Evolutionary conservation across 345 rosid species (phyloP).

Genomic region (Stellera chamaejasme): DNA sequence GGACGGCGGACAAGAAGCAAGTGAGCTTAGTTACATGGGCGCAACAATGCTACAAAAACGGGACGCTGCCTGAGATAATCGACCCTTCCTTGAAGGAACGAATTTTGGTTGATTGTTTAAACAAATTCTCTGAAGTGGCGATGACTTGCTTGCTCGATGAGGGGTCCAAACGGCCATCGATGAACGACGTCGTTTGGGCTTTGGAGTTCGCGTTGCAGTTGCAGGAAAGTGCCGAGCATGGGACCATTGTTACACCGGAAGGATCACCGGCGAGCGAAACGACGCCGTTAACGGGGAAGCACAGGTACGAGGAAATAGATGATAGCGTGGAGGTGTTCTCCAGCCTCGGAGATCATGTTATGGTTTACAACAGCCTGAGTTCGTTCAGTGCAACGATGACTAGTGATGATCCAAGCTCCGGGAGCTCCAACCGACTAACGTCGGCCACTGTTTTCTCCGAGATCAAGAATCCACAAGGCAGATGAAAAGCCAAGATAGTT

Average conservation of each 20-base stretch:
- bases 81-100: slow-evolving; percentile 12
- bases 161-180: slow-evolving; percentile 17
- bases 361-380: not conserved
- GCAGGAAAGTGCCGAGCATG: slow-evolving; percentile 13
- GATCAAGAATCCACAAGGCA: slow-evolving; percentile 4
- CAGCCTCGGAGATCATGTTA: slow-evolving; percentile 10
- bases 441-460: slow-evolving; percentile 1
- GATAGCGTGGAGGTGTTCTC: slow-evolving; percentile 9
- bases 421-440: not conserved
- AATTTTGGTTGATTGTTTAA: slow-evolving; percentile 5
- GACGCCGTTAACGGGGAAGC: too few species aligned
- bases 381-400: not conserved
- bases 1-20: not conserved
- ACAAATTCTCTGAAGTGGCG: slow-evolving; percentile 16
- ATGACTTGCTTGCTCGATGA: slow-evolving; percentile 13
- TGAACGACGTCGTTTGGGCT: slow-evolving; percentile 17
- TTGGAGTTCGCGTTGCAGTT: slow-evolving; percentile 19
- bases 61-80: slow-evolving; percentile 13
- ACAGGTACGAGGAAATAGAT: not conserved
- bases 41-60: slow-evolving; percentile 3
- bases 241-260: too few species aligned
- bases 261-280: too few species aligned
- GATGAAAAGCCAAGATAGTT: not conserved
- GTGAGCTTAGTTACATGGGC: slow-evolving; percentile 15
- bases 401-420: slow-evolving; percentile 8